Percentiles rank a stretch among this genome's conserved stretches.
These are phyloP conservation scores for Aspergillus nidulans DNA, from an alignment of 495 filamentous ascomycete species.

Conservation along the genomic window DNA sequence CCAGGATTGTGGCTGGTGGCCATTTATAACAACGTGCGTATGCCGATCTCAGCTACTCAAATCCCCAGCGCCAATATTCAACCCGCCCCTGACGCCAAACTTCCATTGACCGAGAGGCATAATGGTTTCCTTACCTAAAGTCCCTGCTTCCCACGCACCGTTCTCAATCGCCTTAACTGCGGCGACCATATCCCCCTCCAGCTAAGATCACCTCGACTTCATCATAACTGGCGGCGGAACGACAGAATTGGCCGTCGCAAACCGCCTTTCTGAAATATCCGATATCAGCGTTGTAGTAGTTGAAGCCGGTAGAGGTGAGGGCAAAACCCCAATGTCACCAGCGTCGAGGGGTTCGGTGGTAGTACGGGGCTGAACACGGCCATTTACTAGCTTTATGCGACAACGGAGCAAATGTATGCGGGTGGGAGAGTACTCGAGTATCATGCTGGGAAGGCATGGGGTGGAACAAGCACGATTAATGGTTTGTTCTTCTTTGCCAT, in stretches of 20 bases:
- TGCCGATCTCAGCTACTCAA: too few relatives aligned
- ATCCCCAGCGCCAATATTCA: too few relatives aligned
- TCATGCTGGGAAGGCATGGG: constrained; percentile 47
- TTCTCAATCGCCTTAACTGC: too few relatives aligned
- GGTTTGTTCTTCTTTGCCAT: constrained; percentile 26
- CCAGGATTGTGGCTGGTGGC: too few relatives aligned
- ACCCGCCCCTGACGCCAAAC: too few relatives aligned
- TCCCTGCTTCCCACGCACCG: too few relatives aligned
- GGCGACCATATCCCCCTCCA: too few relatives aligned
- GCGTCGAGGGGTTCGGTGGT: constrained; percentile 30
- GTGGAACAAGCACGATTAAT: constrained; percentile 51
- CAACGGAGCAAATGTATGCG: constrained; percentile 39
- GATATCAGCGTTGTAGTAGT: constrained; percentile 46
- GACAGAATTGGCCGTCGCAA: constrained; percentile 49
- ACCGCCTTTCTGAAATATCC: constrained; percentile 47
- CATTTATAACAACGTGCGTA: too few relatives aligned
- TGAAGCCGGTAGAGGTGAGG: constrained; percentile 50
- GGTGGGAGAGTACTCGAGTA: constrained; percentile 29
- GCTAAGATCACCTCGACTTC: constrained; percentile 30
- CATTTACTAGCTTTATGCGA: constrained; percentile 51
- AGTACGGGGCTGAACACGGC: constrained; percentile 36
- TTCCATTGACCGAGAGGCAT: too few relatives aligned
- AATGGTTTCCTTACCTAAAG: too few relatives aligned
- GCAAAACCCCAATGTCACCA: constrained; percentile 48
- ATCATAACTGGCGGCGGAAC: constrained; percentile 52